These are phyloP conservation scores for Zymoseptoria ardabiliae DNA, from an alignment of 2,329 filamentous ascomycete species.

Conservation along the genomic window DNA sequence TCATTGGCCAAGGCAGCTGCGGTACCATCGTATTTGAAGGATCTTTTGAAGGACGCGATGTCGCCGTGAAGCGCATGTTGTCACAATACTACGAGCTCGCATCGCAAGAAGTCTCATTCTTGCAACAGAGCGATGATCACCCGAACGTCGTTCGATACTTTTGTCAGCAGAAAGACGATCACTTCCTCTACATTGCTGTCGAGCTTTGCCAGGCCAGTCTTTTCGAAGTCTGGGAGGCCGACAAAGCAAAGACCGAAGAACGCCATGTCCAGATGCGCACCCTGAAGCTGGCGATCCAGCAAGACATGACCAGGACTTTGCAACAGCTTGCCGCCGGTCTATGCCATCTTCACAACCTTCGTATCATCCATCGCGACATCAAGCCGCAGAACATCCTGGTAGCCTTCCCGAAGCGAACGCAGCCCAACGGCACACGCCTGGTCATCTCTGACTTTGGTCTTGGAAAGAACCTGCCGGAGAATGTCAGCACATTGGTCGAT, in stretches of 20 bases:
- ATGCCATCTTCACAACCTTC: slow-evolving; percentile 78
- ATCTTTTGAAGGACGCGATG: slow-evolving; percentile 81
- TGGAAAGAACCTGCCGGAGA: slow-evolving; percentile 92
- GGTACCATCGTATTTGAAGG: slow-evolving; percentile 95
- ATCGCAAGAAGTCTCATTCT: slow-evolving; percentile 80
- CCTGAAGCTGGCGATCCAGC: slow-evolving; percentile 64
- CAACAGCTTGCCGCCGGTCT: slow-evolving; percentile 87
- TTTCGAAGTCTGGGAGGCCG: slow-evolving; percentile 84
- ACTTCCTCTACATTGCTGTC: slow-evolving; percentile 92
- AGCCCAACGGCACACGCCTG: slow-evolving; percentile 62
- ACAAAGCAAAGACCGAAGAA: slow-evolving; percentile 56
- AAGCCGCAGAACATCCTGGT: slow-evolving; percentile 98
- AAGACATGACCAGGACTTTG: slow-evolving; percentile 70
- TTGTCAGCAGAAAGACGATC: slow-evolving; percentile 77
- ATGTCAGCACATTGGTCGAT: slow-evolving; percentile 88
- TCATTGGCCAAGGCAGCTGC: slow-evolving; percentile 74
- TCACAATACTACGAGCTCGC: slow-evolving; percentile 94
- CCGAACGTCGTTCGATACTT: slow-evolving; percentile 96
- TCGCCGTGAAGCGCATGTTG: slow-evolving; percentile 94
- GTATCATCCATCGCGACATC: slow-evolving; percentile 93
- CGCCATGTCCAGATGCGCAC: slow-evolving; percentile 36
- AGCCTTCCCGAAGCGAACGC: slow-evolving; percentile 58
- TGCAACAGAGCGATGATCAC: slow-evolving; percentile 92
- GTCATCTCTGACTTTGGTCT: slow-evolving; percentile 96
- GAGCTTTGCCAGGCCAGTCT: slow-evolving; percentile 91